Percentiles rank a stretch among this genome's conserved stretches.
Conservation (phyloP, 257 asterid species). For the Nyctanthes arbortristis region DNA sequence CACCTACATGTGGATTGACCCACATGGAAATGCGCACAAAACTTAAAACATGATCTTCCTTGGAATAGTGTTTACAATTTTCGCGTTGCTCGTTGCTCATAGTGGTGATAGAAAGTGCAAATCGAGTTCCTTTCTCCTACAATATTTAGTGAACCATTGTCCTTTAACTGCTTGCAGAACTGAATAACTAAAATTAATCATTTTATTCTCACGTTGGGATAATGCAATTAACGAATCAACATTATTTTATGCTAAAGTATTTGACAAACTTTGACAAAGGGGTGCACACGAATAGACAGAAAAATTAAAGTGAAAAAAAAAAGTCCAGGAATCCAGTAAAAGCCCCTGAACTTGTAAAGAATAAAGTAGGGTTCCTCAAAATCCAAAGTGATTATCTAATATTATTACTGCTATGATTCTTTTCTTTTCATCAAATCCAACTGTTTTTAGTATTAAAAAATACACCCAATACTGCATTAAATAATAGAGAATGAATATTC, state of each 20-base stretch:
- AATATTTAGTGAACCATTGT: neutral
- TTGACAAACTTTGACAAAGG: slow-evolving; percentile 26
- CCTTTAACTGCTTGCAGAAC: no score
- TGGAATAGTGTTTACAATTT: no score
- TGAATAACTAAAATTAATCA: neutral
- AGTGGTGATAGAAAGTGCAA: neutral
- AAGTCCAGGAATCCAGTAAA: slow-evolving; percentile 41
- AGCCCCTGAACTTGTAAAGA: slow-evolving; percentile 30
- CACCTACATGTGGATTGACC: no score
- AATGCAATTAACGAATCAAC: slow-evolving; percentile 3
- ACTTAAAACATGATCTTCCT: no score
- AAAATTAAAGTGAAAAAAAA: slow-evolving; percentile 8
- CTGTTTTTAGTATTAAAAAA: neutral
- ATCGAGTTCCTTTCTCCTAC: neutral
- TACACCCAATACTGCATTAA: neutral
- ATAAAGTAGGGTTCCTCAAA: slow-evolving; percentile 26
- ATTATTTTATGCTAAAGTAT: neutral
- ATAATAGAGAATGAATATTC: neutral
- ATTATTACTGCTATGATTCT: no score
- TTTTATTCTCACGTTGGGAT: neutral
- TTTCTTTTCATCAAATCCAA: neutral
- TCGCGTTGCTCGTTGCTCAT: no score
- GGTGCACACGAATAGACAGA: slow-evolving; percentile 28
- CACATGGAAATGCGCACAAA: no score
- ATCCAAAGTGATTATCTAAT: slow-evolving; percentile 13